Evolutionary conservation across 352 stramenopile species (phyloP).

Genomic region (Aphanomyces euteiches): DNA sequence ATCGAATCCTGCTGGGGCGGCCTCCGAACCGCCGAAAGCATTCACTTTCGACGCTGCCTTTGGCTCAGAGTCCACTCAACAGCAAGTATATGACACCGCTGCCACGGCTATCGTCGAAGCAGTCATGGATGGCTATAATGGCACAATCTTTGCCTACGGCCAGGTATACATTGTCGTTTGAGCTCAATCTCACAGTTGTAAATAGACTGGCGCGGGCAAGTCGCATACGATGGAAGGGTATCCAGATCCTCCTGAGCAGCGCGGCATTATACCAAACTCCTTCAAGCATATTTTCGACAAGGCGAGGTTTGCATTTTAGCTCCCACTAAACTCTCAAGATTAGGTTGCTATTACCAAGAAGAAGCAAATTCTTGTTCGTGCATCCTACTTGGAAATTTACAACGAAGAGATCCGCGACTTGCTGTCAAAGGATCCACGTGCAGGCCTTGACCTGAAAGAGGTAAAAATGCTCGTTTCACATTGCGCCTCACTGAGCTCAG

Average conservation of each 20-base stretch:
- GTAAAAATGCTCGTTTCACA: constrained; percentile 10
- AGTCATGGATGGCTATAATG: constrained; percentile 92
- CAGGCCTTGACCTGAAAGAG: constrained; percentile 91
- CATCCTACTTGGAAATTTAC: constrained; percentile 97
- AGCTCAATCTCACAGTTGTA: neutral
- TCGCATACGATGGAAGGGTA: constrained; percentile 91
- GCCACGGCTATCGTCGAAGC: constrained; percentile 88
- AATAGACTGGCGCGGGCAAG: constrained; percentile 63
- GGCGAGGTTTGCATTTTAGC: constrained; percentile 31
- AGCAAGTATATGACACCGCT: constrained; percentile 91
- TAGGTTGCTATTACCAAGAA: constrained; percentile 52
- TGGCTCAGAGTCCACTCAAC: constrained; percentile 87
- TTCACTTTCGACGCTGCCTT: constrained; percentile 98
- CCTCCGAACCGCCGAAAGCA: constrained; percentile 84
- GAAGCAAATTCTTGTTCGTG: constrained; percentile 92
- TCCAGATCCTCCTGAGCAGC: constrained; percentile 76
- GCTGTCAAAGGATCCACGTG: constrained; percentile 81
- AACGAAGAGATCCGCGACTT: constrained; percentile 97
- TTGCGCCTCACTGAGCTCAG: neutral
- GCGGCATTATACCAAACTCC: constrained; percentile 95
- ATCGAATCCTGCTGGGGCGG: constrained; percentile 66
- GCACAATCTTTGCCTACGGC: constrained; percentile 95
- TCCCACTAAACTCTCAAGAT: neutral
- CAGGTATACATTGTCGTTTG: constrained; percentile 42
- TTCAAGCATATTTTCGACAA: constrained; percentile 96